Percentiles rank a stretch among this genome's conserved stretches.
phyloP scores from a whole-genome alignment of 2,329 filamentous ascomycete genomes.

The Botrytis galanthina region DNA sequence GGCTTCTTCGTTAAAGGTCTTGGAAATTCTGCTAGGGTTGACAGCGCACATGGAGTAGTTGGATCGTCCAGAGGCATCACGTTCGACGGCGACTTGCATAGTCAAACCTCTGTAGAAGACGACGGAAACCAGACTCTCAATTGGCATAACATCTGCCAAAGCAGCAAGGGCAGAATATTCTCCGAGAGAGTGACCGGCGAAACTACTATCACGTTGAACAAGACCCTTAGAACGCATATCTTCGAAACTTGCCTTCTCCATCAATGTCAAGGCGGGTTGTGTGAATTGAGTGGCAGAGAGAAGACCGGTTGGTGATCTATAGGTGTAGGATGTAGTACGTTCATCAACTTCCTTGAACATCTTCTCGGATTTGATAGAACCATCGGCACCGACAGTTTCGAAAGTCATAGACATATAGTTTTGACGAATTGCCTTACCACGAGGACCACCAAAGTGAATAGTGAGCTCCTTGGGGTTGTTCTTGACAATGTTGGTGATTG shows the following conservation, averaged over 20 bases:
- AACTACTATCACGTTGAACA: conserved; percentile 93
- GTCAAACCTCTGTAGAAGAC: conserved; percentile 99
- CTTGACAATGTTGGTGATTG: conserved; percentile 97
- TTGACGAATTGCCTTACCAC: conserved; percentile 93
- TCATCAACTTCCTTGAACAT: conserved; percentile 99
- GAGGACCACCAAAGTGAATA: conserved; percentile 94
- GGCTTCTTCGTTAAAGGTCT: conserved; percentile 97
- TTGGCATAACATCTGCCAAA: conserved; percentile 98
- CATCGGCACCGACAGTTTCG: conserved; percentile 92
- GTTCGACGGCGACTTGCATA: conserved; percentile 98
- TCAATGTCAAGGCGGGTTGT: conserved; percentile 91
- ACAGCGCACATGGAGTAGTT: conserved; percentile 99
- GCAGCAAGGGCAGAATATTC: conserved; percentile 97
- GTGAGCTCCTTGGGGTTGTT: conserved; percentile 99
- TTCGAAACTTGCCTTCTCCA: conserved; percentile 99
- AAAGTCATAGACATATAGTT: conserved; percentile 99
- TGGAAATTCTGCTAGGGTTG: conserved; percentile 96
- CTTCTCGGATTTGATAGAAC: conserved; percentile 94
- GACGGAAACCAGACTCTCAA: conserved; percentile 95
- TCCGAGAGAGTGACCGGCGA: conserved; percentile 95
- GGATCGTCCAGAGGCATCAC: conserved; percentile 85
- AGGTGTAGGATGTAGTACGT: conserved; percentile 92
- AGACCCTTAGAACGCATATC: conserved; percentile 98
- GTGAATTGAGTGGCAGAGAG: conserved; percentile 98
- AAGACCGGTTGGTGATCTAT: conserved; percentile 89